Evolutionary conservation across 2,329 filamentous ascomycete genomes (phyloP), one percentile per base, ranked within the genome.

Genomic region (Exophiala sp.): DNA sequence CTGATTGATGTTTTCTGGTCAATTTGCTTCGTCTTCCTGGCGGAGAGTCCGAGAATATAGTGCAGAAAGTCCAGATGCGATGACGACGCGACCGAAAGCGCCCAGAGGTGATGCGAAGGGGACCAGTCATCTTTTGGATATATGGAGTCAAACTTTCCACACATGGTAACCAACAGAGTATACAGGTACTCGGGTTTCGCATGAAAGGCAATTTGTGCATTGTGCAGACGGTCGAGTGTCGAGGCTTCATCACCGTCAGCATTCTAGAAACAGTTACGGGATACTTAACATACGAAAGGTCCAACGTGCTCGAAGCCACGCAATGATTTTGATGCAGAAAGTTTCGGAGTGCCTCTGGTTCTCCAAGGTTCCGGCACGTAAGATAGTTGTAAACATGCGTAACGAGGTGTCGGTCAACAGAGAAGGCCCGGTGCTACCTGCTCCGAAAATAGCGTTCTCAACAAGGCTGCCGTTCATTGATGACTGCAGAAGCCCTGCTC

Each of bases 281-380:
- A 22, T 30, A 21, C 27, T 42, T 16, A 46, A 66, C 78, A 65
- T 73, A 91, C 87, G 82, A 57, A 89, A 85, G 58, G 82, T 82
- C 89, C 91, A 98, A 61, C 79, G 83, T 27, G 82, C 78, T 60
- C 89, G 82, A 1, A 93, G 66, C 93, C 93, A 98, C 60, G 82
- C 77, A 48, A 93, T 79, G 29, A 93, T 77, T 81, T 85, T 30
- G 81, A 82, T 2, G 82, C 85, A 32, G 75, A 74, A 58, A 82
- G 79, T 57, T 80, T 86, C 29, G 80, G 79, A 50, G 79, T 83
- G 1, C 87, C 85, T 38, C 85, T 80, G 60, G 83, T 78, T 22
- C 78, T 75, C 58, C 85, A 58, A 46, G 2, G 50, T 82, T 45
- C 81, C 80, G 34, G 81, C 71, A 48, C 82, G 77, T 29, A 93